These are phyloP conservation scores for Astragalus membranaceus DNA, from an alignment of 306 rosid genomes.

Conservation along the genomic window DNA sequence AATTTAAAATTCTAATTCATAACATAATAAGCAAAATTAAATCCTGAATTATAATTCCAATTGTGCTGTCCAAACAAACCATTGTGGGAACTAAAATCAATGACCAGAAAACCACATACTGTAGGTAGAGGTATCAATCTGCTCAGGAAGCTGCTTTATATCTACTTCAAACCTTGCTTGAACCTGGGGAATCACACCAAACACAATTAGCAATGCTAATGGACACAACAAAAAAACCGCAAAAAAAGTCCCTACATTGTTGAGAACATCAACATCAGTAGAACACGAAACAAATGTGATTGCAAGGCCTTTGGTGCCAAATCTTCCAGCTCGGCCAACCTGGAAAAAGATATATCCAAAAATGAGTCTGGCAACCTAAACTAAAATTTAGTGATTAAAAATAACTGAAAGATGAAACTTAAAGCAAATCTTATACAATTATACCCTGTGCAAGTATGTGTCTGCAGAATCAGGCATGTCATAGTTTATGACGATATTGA, in stretches of 20 bases:
- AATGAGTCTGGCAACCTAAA: neutral
- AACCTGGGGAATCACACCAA: conserved; percentile 47
- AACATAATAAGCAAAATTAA: neutral
- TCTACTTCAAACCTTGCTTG: conserved; percentile 98
- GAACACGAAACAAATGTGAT: conserved; percentile 93
- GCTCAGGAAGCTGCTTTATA: conserved; percentile 96
- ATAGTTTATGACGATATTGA: conserved; percentile 91
- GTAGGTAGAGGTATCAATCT: conserved; percentile 92
- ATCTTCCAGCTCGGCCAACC: conserved; percentile 99
- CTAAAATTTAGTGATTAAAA: neutral
- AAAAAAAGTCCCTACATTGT: conserved; percentile 55
- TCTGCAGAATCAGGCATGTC: conserved; percentile 99
- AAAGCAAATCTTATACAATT: neutral
- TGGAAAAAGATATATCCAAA: conserved; percentile 15
- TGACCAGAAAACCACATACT: conserved; percentile 47
- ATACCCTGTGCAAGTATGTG: conserved; percentile 93
- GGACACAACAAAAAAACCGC: neutral
- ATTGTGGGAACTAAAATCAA: neutral
- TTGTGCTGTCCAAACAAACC: neutral
- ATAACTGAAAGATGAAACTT: neutral
- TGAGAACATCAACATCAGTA: conserved; percentile 84
- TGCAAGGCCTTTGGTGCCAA: conserved; percentile 98
- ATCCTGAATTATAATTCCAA: neutral
- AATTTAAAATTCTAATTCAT: neutral
- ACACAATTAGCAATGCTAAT: neutral